phyloP scores from a whole-genome alignment of 2,329 filamentous ascomycete species.

The Epichloe scottii region DNA sequence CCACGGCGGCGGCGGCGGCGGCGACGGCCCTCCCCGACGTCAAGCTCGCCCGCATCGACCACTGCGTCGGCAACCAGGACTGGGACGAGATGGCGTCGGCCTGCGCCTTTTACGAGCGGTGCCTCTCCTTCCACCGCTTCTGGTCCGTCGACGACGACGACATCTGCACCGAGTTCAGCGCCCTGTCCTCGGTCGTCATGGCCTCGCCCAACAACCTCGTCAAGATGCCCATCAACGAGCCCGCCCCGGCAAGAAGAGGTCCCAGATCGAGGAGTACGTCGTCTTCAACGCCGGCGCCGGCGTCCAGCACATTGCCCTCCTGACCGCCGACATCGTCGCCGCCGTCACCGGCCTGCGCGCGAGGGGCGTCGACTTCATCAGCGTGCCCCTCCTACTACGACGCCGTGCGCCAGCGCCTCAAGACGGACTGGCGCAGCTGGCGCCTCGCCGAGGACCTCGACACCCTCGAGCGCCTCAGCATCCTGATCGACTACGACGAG shows the following conservation, averaged over 20 bases:
- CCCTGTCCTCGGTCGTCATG: slow-evolving; percentile 85
- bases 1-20: slow-evolving; percentile 17
- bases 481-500: slow-evolving; percentile 92
- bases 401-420: slow-evolving; percentile 60
- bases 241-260: slow-evolving; percentile 80
- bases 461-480: slow-evolving; percentile 63
- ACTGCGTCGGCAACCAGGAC: slow-evolving; percentile 95
- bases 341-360: slow-evolving; percentile 67
- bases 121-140: slow-evolving; percentile 89
- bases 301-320: slow-evolving; percentile 86
- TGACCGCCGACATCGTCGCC: slow-evolving; percentile 66
- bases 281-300: slow-evolving; percentile 82
- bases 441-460: slow-evolving; percentile 69
- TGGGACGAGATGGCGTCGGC: slow-evolving; percentile 74
- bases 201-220: slow-evolving; percentile 70
- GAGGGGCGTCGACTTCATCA: slow-evolving; percentile 88
- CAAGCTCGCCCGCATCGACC: slow-evolving; percentile 66
- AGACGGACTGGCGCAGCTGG: slow-evolving; percentile 47
- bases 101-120: slow-evolving; percentile 68
- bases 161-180: slow-evolving; percentile 86
- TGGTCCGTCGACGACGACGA: slow-evolving; percentile 92
- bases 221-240: slow-evolving; percentile 99
- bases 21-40: slow-evolving; percentile 46
- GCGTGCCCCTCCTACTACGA: slow-evolving; percentile 81
- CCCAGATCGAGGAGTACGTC: slow-evolving; percentile 89